Base-by-base conservation (phyloP, 2,329 filamentous ascomycete genomes). In the Alternaria brassicae region DNA sequence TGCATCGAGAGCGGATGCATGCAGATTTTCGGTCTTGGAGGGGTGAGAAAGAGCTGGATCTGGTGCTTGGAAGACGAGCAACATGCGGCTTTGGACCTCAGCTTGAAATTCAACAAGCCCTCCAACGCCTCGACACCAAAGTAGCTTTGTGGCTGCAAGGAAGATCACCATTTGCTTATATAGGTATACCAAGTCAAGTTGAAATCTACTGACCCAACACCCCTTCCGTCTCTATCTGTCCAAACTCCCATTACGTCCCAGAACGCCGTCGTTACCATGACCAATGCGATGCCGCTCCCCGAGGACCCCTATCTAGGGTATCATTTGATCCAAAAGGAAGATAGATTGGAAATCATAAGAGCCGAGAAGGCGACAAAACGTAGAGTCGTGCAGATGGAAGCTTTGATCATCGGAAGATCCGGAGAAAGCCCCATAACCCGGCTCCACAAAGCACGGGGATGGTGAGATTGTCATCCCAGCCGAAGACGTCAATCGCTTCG, bases 401-500 rank as follows among this genome's bases (percentile, higher is more conserved):
- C 27, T 28, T 4, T 2, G 10, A 39, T 63, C 42, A 76, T 32
- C 89, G 89, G 83, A 97, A 97, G 48, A 93, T 78, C 81, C 91
- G 96, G 70, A 98, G 84, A 77, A 99, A 97, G 0, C 90, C 91
- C 89, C 91, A 97, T 61, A 99, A 88, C 6, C 93, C 93, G 44
- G 92, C 80, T 23, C 93, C 93, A 74, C 92, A 97, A 49, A 99
- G 83, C 25, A 96, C 88, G 2, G 95, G 95, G 77, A 99, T 99
- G 49, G 94, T 98, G 70, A 99, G 82, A 79, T 99, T 99, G 80
- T 99, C 95, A 73, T 99, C 95, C 91, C 92, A 93, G 47, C 93
- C 92, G 76, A 93, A 97, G 0, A 98, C 73, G 79, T 99, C 93
- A 44, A 97, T 84, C 15, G 94, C 90, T 79, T 99, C 95, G 72